A percentile compares a stretch with the other conserved stretches of the same genome.
phyloP scores from a whole-genome alignment of 2,329 filamentous ascomycete genomes.

The Fusarium scirpi region DNA sequence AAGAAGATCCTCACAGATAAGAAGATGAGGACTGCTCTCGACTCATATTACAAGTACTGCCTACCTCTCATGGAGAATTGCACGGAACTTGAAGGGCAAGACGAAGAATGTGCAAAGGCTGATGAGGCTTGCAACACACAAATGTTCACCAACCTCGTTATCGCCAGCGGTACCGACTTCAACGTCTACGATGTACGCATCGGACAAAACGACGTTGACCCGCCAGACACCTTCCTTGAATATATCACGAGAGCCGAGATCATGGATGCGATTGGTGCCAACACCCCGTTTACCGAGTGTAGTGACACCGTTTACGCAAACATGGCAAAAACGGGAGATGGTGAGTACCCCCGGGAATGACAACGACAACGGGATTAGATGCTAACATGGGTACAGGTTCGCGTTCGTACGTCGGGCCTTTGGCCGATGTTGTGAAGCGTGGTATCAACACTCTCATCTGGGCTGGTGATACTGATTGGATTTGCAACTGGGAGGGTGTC shows the following conservation, averaged over 20 bases:
- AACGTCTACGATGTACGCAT: slow-evolving; percentile 62
- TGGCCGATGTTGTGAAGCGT: slow-evolving; percentile 60
- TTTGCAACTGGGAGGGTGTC: slow-evolving; percentile 69
- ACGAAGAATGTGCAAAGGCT: slow-evolving; percentile 46
- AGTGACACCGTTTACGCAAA: slow-evolving; percentile 41
- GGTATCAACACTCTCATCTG: slow-evolving; percentile 64
- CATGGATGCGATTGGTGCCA: slow-evolving; percentile 44
- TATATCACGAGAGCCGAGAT: slow-evolving; percentile 43
- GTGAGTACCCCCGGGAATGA: slow-evolving; percentile 13
- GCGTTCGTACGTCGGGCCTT: slow-evolving; percentile 58
- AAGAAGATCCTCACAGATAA: slow-evolving; percentile 46
- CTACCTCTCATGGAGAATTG: slow-evolving; percentile 42
- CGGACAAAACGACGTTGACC: slow-evolving; percentile 33
- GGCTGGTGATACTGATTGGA: slow-evolving; percentile 68
- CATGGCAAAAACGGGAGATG: slow-evolving; percentile 43
- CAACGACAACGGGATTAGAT: not conserved
- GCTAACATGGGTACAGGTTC: slow-evolving; percentile 47
- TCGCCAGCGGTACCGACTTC: slow-evolving; percentile 50
- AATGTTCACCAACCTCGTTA: slow-evolving; percentile 44
- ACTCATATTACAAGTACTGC: slow-evolving; percentile 48
- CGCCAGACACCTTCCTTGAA: slow-evolving; percentile 43
- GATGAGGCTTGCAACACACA: slow-evolving; percentile 45
- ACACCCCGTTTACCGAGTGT: slow-evolving; percentile 43
- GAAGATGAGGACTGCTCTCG: slow-evolving; percentile 27
- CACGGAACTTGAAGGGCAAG: slow-evolving; percentile 37